Evolutionary conservation across 1,284 basidiomycete species (phyloP), one percentile per base, ranked within the genome.

Genomic region (Pascua sp.): DNA sequence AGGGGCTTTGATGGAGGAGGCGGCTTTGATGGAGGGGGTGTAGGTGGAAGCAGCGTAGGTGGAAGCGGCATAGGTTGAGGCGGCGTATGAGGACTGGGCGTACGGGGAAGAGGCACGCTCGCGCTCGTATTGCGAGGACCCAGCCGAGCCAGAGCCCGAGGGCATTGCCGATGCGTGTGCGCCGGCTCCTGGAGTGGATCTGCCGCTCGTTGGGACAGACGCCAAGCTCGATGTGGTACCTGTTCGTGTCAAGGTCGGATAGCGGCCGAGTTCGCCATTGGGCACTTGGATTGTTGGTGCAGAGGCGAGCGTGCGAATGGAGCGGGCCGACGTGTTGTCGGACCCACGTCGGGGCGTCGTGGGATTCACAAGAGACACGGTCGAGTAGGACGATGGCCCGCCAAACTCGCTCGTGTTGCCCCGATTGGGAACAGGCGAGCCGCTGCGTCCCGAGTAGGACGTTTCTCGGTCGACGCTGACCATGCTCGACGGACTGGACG

Each of bases 321-420:
- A 63, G n/a, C 63, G 58, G 17, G 72, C 65, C 1, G 70, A 72
- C 15, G 63, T 58, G 5, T 61, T 66, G 36, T 75, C 73, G 1
- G 69, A 56, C 52, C 68, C 68, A n/a, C 66, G 49, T 37, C 60
- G 55, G 11, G 53, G 49, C 12, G 58, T 32, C 7, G 24, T 32
- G 24, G 24, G 24, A 3, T 3, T 7, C 24, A 39, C 15, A 55
- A 13, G 39, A 32, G 24, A 3, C 4, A 32, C 24, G 24, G 24
- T 32, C 24, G 24, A 32, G 24, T 4, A 32, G 13, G 57, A 46
- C n/a, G 46, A 53, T 10, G 44, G 49, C 17, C 56, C 65, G 10
- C 69, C 69, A 56, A 72, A 67, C 51, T 71, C 69, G 47, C 44
- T 37, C 11, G 47, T 41, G 12, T 32, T 32, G 24, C 24, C 24